A percentile compares a stretch with the other conserved stretches of the same genome.
phyloP scores from a whole-genome alignment of 495 filamentous ascomycete species.

The Cudoniella acicularis region DNA sequence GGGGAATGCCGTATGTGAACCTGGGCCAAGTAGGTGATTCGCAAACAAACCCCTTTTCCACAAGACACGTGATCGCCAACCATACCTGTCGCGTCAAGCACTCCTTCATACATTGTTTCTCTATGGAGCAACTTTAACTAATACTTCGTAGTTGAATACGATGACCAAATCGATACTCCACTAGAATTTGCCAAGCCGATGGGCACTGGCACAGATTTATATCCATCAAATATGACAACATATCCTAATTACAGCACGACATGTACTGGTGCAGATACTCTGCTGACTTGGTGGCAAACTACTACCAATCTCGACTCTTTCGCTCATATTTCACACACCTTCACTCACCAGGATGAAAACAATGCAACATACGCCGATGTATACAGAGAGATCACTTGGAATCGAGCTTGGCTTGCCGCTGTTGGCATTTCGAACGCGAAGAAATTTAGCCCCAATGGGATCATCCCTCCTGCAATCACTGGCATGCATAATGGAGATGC shows the following conservation, averaged over 20 bases:
- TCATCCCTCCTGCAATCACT: constrained; percentile 61
- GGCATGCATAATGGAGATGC: constrained; percentile 62
- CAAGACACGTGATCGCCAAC: neutral
- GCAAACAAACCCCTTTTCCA: neutral
- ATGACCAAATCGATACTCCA: constrained; percentile 41
- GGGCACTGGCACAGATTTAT: constrained; percentile 51
- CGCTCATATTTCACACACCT: constrained; percentile 57
- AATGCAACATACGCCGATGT: constrained; percentile 58
- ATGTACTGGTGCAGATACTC: constrained; percentile 43
- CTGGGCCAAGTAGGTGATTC: neutral
- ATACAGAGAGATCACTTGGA: constrained; percentile 53
- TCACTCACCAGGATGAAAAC: constrained; percentile 55
- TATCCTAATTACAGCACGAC: constrained; percentile 49
- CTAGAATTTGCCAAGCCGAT: constrained; percentile 55
- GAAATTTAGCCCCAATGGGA: constrained; percentile 46
- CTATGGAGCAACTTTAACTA: too few relatives aligned
- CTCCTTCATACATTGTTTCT: too few relatives aligned
- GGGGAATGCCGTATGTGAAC: neutral
- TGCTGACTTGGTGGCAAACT: constrained; percentile 48
- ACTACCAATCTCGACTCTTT: constrained; percentile 46
- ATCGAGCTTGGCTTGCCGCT: constrained; percentile 52
- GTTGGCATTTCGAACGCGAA: constrained; percentile 38
- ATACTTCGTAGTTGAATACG: constrained; percentile 6
- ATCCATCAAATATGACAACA: constrained; percentile 41
- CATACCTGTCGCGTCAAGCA: neutral